Evolutionary conservation across 176 grass and related monocot species (phyloP), one percentile per base, ranked within the genome.

Genomic region (Guadua angustifolia): DNA sequence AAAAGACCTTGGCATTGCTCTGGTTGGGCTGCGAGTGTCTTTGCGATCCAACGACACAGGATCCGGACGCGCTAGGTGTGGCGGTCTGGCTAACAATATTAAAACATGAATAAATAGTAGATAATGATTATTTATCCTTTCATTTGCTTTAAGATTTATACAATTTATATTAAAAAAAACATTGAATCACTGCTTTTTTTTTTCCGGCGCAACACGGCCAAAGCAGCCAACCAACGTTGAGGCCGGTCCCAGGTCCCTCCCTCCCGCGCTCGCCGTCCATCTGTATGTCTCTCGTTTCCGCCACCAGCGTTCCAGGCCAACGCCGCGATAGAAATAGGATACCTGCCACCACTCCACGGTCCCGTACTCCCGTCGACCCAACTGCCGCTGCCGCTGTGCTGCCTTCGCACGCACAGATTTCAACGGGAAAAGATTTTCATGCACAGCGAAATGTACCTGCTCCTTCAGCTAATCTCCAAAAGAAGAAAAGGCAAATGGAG

Each of bases 301-400:
- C 49, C 60, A 56, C 45, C 57, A 9, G 0, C 67, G 51, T 69
- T 12, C 51, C 71, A 35, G 19, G 16, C 64, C 55, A 68, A 43
- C 75, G 40, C 17, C 21, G 55, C 71, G 83, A 86, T 65, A 51
- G 77, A 44, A 53, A 89, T 66, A 21, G 65, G 88, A 26, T 81
- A 82, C 83, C 88, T 78, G 82, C 66, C 79, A 42, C 52, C 80
- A 18, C 43, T 13, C 63, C 18, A 38, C 26, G 55, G 33, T 12
- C 62, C 77, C 73, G 53, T 4, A 45, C 22, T 12, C 62, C 77
- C 73, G 53, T 4, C 55, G 11, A n/a, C 45, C 68, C 10, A 79
- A 79, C 87, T 6, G 75, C 79, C 74, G 7, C 15, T 38, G 74
- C 73, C 65, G 8, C 65, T 22, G 75, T 49, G 69, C 69, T 3